Evolutionary conservation across 176 grass and related monocot genomes (phyloP).

Genomic region (Bothriochloa decipiens): DNA sequence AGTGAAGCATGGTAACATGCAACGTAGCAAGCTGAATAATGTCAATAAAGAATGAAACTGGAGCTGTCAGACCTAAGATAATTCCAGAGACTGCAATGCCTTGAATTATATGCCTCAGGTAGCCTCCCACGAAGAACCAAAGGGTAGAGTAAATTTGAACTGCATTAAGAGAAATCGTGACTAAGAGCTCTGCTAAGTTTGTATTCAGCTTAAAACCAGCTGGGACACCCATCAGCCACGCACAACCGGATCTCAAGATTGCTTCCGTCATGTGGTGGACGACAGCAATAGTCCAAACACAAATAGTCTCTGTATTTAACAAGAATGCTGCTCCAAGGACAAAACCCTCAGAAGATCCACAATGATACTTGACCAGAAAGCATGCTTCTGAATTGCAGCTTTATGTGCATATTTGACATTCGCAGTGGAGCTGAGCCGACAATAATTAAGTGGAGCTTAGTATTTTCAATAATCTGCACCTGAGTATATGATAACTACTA

Average conservation of each 20-base stretch:
- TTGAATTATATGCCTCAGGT: too few relatives aligned
- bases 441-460: constrained; percentile 7
- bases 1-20: constrained; percentile 73
- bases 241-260: constrained; percentile 81
- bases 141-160: constrained; percentile 88
- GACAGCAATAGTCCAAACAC: constrained; percentile 47
- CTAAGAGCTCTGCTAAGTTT: constrained; percentile 77
- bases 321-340: constrained; percentile 62
- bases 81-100: too few relatives aligned
- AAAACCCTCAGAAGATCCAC: constrained; percentile 72
- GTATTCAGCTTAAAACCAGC: constrained; percentile 91
- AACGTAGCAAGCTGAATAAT: constrained; percentile 66
- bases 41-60: constrained; percentile 33
- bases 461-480: neutral
- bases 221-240: constrained; percentile 63
- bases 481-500: constrained; percentile 9
- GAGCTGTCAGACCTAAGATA: too few relatives aligned
- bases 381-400: constrained; percentile 70
- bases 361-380: constrained; percentile 65
- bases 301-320: constrained; percentile 62
- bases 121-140: neutral
- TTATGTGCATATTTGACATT: constrained; percentile 70
- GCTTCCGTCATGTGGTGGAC: constrained; percentile 62
- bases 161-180: constrained; percentile 81
- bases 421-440: constrained; percentile 49